These are phyloP conservation scores for Aphanomyces stellatus DNA, from an alignment of 352 stramenopile genomes.

Conservation along the genomic window DNA sequence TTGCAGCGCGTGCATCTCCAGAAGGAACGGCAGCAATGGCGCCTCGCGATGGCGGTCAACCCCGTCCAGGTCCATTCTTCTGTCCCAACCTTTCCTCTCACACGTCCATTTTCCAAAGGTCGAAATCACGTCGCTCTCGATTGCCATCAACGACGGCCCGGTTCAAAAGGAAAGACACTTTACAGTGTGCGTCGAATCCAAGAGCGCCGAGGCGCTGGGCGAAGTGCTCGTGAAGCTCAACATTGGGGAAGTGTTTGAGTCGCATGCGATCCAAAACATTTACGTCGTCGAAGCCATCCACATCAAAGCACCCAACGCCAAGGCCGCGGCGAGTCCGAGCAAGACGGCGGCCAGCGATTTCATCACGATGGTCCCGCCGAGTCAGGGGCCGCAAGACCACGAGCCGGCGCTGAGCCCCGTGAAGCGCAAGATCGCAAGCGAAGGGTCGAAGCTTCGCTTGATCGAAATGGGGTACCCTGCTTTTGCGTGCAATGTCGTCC, in stretches of 20 bases:
- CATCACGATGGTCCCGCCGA: conserved; percentile 12
- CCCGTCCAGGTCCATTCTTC: conserved; percentile 12
- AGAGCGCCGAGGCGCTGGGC: conserved; percentile 11
- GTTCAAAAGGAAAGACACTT: background rate
- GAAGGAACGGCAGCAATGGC: conserved; percentile 18
- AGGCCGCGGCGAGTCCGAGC: background rate
- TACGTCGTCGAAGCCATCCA: conserved; percentile 17
- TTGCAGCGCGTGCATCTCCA: conserved; percentile 10
- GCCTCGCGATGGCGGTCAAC: conserved; percentile 1
- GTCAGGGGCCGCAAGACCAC: background rate
- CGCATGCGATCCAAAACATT: conserved; percentile 20
- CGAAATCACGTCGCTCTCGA: conserved; percentile 4
- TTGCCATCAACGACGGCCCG: background rate
- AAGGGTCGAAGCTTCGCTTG: conserved; percentile 1
- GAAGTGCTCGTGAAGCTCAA: conserved; percentile 18
- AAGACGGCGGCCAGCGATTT: conserved; percentile 1
- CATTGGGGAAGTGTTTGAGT: conserved; percentile 15
- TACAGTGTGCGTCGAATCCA: conserved; percentile 19
- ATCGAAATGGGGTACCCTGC: conserved; percentile 20
- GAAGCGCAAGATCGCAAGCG: conserved; percentile 9
- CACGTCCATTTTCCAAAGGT: background rate
- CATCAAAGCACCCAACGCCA: background rate
- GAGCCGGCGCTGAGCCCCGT: background rate
- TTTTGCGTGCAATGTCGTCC: conserved; percentile 13
- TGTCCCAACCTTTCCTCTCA: background rate